Conservation (phyloP, 2,329 filamentous ascomycete species). For the Claviceps spartinae region DNA sequence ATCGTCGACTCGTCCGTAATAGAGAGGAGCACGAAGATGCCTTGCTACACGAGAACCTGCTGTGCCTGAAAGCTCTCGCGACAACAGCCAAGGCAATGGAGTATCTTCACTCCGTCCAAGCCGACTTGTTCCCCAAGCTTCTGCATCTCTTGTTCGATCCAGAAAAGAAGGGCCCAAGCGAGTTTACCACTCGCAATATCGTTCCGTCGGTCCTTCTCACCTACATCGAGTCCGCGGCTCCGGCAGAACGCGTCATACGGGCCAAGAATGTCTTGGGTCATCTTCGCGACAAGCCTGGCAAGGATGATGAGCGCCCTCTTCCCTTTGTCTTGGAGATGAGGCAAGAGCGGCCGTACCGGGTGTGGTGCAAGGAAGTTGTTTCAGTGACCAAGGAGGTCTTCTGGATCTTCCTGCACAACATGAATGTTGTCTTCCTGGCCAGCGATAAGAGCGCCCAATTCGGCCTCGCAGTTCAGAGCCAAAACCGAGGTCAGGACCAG, state of each 20-base stretch:
- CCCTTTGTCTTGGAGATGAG: slow-evolving; percentile 86
- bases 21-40: slow-evolving; percentile 94
- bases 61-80: slow-evolving; percentile 87
- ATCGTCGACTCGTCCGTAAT: slow-evolving; percentile 9
- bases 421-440: slow-evolving; percentile 69
- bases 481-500: not conserved
- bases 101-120: slow-evolving; percentile 67
- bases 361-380: slow-evolving; percentile 87
- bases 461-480: not conserved
- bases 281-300: slow-evolving; percentile 64
- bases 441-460: slow-evolving; percentile 20
- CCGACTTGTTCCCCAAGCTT: slow-evolving; percentile 71
- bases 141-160: slow-evolving; percentile 87
- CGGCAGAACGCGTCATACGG: slow-evolving; percentile 49
- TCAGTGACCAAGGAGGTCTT: slow-evolving; percentile 97
- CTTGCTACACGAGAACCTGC: slow-evolving; percentile 77
- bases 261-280: slow-evolving; percentile 65
- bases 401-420: slow-evolving; percentile 94
- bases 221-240: slow-evolving; percentile 58
- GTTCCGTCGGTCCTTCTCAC: slow-evolving; percentile 82
- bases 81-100: slow-evolving; percentile 79
- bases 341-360: slow-evolving; percentile 71
- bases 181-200: slow-evolving; percentile 86
- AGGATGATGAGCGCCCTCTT: slow-evolving; percentile 62
- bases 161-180: slow-evolving; percentile 94